Base-by-base conservation (phyloP, 805 yeast species). In the Monosporozyma servazzii region DNA sequence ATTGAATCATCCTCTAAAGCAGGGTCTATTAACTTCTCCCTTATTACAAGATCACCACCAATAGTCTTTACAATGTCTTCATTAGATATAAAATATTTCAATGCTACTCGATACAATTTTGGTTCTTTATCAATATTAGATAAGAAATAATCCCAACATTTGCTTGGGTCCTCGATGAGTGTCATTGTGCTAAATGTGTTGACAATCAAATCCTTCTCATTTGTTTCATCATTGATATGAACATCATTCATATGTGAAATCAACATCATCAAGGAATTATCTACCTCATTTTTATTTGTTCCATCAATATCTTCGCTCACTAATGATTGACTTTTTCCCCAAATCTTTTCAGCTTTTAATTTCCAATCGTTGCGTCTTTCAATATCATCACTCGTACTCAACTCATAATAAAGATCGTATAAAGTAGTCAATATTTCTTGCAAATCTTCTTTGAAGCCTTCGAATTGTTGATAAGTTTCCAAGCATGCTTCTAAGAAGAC, bases 401-500 rank as follows among this genome's bases (percentile, higher is more conserved):
- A 66, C 0, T 82, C 74, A 39, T 90, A 68, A 59, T 91, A 93
- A 73, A 88, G 74, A 60, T 91, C 97, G 60, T 82, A 86, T 39
- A 91, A 71, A 0, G 97, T 88, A 2, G 86, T 79, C 51, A 86
- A 71, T 44, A 91, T 74, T 46, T 84, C 95, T 48, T 77, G 77
- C 57, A 82, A 80, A 60, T 91, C 96, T 54, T 77, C 79, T 48
- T 63, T 67, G 44, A 66, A 68, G 0, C 93, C 91, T 49, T 86
- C 93, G 61, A 82, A 86, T 51, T 76, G 76, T 51, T 84, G 89
- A 62, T 86, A 86, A 11, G 86, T 76, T 58, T 84, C 87, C 15
- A 89, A 69, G 59, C 96, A 88, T 0, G 98, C 97, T 64, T 93
- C 99, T 51, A 93, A 67, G 56, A 93, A 93, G 7, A 87, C 86